Conservation (phyloP, 1,284 basidiomycete genomes). For the Sporisorium graminicola region DNA sequence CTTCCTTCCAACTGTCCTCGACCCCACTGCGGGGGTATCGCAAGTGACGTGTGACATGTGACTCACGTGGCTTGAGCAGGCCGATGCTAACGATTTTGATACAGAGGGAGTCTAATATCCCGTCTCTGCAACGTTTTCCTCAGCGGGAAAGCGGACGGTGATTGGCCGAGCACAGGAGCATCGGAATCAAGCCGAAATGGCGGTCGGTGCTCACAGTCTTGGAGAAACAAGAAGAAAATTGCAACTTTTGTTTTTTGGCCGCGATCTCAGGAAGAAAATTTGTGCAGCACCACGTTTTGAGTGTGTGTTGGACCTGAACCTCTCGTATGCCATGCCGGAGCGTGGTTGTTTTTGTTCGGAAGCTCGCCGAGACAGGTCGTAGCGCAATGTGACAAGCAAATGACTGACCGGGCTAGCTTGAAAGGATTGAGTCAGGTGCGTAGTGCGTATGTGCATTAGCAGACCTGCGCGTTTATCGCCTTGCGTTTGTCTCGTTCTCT, state of each 20-base stretch:
- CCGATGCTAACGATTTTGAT: background rate
- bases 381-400: conserved; percentile 2
- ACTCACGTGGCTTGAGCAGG: background rate
- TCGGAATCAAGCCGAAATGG: conserved; percentile 29
- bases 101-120: background rate
- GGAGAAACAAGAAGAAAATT: conserved; percentile 15
- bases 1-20: no score
- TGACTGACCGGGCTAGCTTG: background rate
- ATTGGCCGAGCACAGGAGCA: background rate
- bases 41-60: no score
- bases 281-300: conserved; percentile 14
- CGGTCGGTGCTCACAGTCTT: conserved; percentile 19
- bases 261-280: conserved; percentile 49
- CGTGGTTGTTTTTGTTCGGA: background rate
- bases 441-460: background rate
- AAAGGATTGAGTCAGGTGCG: background rate
- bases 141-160: background rate
- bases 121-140: background rate
- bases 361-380: background rate
- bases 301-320: background rate
- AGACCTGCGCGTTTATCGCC: background rate
- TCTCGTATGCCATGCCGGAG: background rate
- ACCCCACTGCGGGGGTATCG: no score
- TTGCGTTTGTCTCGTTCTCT: background rate
- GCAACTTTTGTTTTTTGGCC: conserved; percentile 5